Evolutionary conservation across 768 basidiomycete genomes (phyloP), one percentile per base, ranked within the genome.

Genomic region (Pleurotus eryngii): DNA sequence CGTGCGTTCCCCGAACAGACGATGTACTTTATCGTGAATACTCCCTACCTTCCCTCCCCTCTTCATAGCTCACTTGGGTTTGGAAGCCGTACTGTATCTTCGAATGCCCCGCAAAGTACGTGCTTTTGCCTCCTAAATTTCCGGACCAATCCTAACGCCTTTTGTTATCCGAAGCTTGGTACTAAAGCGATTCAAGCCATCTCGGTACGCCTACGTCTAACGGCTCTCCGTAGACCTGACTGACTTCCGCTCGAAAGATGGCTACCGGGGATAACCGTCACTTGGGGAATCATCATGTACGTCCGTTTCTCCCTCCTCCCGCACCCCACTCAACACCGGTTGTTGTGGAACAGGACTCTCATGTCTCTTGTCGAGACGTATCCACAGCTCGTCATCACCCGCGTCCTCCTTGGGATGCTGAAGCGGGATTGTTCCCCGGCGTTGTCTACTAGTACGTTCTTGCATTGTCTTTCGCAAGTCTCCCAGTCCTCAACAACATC

Each of bases 371-470:
- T 88, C 27, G 85, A 83, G 68, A 87, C 71, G 22, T 88, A 84
- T 63, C 78, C 78, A 7, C 80, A 87, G 63, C 77, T 88, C 12
- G 78, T 86, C 11, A 85, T 77, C 17, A 75, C 74, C 8, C 79
- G 86, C 8, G 68, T 83, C 5, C 81, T 78, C 58, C 79, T 89
- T 0, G 89, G 88, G 2, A 64, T 2, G 79, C 85, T 0, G 89
- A 90, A 69, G 84, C 86, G 4, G 87, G 89, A 3, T 65, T 89
- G 8, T 90, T 86, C 67, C 87, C 89, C 9, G 87, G 87, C 22
- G 84, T 89, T 8, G 79, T 81, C 0, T 91, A 87, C 72, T 90
- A 87, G 87, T 87, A 56, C 46, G 79, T 67, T 3, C 5, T 2
- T 20, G 20, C 20, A 20, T 20, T 20, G 20, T 20, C 20, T 20